A percentile compares a stretch with the other conserved stretches of the same genome.
Evolutionary conservation across 1,284 basidiomycete species (phyloP).

Genomic region (Tranzscheliella williamsii): DNA sequence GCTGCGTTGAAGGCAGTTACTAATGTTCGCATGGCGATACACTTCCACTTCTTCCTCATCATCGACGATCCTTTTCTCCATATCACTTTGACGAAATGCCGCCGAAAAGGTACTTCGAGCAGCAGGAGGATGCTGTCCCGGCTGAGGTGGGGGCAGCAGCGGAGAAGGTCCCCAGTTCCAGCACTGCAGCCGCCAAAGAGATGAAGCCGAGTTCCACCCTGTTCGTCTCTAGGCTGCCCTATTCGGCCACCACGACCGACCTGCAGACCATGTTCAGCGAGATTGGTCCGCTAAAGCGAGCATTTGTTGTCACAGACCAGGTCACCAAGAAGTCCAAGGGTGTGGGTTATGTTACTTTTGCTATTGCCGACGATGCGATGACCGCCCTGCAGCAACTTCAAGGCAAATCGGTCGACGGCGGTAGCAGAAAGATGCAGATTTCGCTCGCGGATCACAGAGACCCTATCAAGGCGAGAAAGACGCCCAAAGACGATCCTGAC

Average conservation of each 20-base stretch:
- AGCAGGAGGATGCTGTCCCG: conserved; percentile 14
- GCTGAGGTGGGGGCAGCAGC: background rate
- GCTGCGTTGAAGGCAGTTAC: too few species aligned
- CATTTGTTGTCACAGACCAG: conserved; percentile 85
- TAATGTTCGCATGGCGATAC: too few species aligned
- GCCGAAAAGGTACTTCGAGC: conserved; percentile 46
- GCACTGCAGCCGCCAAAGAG: background rate
- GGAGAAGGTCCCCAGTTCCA: background rate
- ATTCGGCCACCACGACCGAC: conserved; percentile 84
- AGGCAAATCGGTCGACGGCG: conserved; percentile 51
- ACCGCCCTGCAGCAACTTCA: conserved; percentile 53
- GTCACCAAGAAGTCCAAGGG: conserved; percentile 83
- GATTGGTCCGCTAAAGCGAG: conserved; percentile 87
- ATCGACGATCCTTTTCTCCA: conserved; percentile 1
- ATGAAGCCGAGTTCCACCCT: conserved; percentile 53
- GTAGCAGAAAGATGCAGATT: conserved; percentile 51
- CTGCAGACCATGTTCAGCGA: conserved; percentile 91
- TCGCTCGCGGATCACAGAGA: conserved; percentile 48
- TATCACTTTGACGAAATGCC: conserved; percentile 13
- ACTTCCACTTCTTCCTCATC: background rate
- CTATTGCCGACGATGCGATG: conserved; percentile 80
- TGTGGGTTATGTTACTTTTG: conserved; percentile 96
- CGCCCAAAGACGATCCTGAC: conserved; percentile 13
- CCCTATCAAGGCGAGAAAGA: conserved; percentile 26
- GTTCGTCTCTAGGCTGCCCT: conserved; percentile 70